Evolutionary conservation across 1,284 basidiomycete genomes (phyloP), one percentile per base, ranked within the genome.

Genomic region (Ceratobasidium sp.): DNA sequence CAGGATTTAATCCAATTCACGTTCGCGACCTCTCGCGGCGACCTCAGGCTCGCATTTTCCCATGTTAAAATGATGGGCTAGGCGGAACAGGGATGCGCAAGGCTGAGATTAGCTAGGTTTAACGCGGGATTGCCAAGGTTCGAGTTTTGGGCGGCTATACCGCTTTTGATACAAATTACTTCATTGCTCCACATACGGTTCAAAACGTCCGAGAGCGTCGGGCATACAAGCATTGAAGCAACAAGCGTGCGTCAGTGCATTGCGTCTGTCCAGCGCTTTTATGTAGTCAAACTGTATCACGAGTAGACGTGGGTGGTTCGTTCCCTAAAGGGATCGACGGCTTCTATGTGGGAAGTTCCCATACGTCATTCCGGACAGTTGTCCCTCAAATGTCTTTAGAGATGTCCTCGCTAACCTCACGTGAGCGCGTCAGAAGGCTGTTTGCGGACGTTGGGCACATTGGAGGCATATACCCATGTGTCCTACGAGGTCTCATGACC

Each of bases 81-180:
- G 24, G 53, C 24, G 24, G 53, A 29, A 62, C 45, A 33, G n/a
- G n/a, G 19, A 44, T 11, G 15, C 1, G 4, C n/a, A 45, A 62
- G 59, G 14, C 41, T 31, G 48, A 29, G 27, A 27, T 24, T 45
- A 45, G 33, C 5, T 48, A n/a, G n/a, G n/a, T n/a, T n/a, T n/a
- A n/a, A n/a, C n/a, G n/a, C 17, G 2, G 60, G 45, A 47, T 63
- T 63, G 60, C 24, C 14, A 63, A 63, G 60, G 44, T 44, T 19
- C 60, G 45, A n/a, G 27, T 27, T 45, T 29, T 14, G 44, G n/a
- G 60, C 44, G 24, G 48, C 60, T 63, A 63, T n/a, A 47, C 60
- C 60, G 15, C 60, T 48, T 63, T 45, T 19, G 60, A 11, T 7
- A 27, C 44, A 63, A 29, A 63, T 63, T 63, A 19, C 14, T n/a